Evolutionary conservation across 371 early-diverging fungal genomes (phyloP), one percentile per base, ranked within the genome.

Genomic region (Mucor plumbeus): DNA sequence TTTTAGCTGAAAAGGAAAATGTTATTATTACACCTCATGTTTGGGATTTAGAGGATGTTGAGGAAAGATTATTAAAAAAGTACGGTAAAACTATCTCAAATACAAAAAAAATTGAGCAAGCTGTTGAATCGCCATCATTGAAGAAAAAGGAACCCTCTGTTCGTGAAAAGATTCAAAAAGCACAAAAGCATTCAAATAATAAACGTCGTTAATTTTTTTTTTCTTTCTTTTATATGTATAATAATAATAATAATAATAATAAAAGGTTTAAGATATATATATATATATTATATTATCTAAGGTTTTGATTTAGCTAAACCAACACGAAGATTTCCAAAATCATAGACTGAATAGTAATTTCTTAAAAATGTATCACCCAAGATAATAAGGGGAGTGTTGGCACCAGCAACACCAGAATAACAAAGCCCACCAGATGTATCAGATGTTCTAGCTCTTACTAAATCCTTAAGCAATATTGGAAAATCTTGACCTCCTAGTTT

Each of bases 1-100:
- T 95, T 67, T 76, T 92, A 80, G 91, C 89, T 64, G 94, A 95
- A 79, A 90, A 90, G 71, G 98, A 98, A 77, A 93, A 89, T 65
- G 78, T 98, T 61, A 85, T 92, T 58, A 86, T 98, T 60, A 85
- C 92, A 17, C 86, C 88, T 62, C 94, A 96, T 76, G 79, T 83
- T 55, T 95, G 92, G 92, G 88, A 90, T 47, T 80, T 96, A 43
- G 90, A 93, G 1, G 88, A 87, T 73, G 81, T 97, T n/a, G 97
- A 97, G 73, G 85, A 87, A 62, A 83, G 94, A 26, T 80, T 98
- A 34, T 76, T 97, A 59, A 82, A 79, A 64, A 90, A 92, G 77
- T 96, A 94, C 71, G 91, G 91, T 38, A 89, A 89, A 71, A 59
- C 41, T 4, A 55, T 64, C 14, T 43, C 10, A 38, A 38, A 41